phyloP scores from a whole-genome alignment of 352 stramenopile species.

The Phytophthora pseudosyringae region DNA sequence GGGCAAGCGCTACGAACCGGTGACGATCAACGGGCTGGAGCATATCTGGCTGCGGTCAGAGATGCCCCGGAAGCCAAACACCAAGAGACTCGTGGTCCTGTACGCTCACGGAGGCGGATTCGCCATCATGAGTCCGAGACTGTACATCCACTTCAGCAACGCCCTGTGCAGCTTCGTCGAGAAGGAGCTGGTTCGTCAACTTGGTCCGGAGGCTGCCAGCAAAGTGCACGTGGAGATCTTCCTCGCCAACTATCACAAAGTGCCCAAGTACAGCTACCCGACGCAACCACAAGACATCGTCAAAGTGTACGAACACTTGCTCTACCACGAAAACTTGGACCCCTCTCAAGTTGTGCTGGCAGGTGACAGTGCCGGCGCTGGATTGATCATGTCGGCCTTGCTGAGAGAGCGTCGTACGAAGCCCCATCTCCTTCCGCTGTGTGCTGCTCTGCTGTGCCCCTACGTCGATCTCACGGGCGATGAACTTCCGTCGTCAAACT shows the following conservation, averaged over 20 bases:
- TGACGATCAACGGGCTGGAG: constrained; percentile 40
- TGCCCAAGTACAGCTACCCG: constrained; percentile 54
- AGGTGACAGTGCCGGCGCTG: constrained; percentile 53
- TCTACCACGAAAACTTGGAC: constrained; percentile 38
- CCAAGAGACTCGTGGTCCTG: constrained; percentile 36
- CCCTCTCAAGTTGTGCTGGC: constrained; percentile 48
- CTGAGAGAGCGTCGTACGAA: constrained; percentile 39
- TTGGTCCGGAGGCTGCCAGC: not conserved
- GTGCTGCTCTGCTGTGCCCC: constrained; percentile 41
- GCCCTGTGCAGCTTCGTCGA: constrained; percentile 30
- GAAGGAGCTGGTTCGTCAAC: constrained; percentile 30
- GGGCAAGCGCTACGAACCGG: constrained; percentile 22
- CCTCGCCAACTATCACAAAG: constrained; percentile 58
- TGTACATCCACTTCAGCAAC: constrained; percentile 55
- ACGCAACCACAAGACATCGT: constrained; percentile 44
- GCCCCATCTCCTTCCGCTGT: constrained; percentile 33
- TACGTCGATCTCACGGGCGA: constrained; percentile 41
- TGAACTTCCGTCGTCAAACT: constrained; percentile 33
- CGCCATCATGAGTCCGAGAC: constrained; percentile 42
- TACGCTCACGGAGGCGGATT: constrained; percentile 59
- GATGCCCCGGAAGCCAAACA: constrained; percentile 6
- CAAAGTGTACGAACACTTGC: constrained; percentile 50
- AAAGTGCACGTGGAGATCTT: constrained; percentile 48
- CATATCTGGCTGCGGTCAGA: constrained; percentile 43
- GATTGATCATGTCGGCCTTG: constrained; percentile 48